phyloP scores from a whole-genome alignment of 23 red algal genomes.

The Gracilaria vermiculophylla region DNA sequence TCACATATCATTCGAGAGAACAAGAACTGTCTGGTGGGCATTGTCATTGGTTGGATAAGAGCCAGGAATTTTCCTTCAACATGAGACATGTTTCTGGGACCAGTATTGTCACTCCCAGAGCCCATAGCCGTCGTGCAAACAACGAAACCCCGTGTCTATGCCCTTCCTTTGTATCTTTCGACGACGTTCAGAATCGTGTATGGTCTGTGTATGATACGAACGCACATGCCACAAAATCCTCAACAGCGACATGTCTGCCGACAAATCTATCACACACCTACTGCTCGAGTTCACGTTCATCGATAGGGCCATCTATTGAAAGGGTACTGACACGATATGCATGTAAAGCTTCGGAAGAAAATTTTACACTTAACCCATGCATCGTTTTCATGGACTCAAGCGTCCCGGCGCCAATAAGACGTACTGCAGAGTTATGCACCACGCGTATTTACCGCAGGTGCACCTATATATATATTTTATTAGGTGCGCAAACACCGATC shows the following conservation, averaged over 20 bases:
- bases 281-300: not conserved
- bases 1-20: slow-evolving; percentile 27
- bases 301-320: not conserved
- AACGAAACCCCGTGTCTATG: not conserved
- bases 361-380: not conserved
- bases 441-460: not conserved
- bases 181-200: too few relatives aligned
- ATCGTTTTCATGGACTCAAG: not conserved
- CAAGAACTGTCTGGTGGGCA: slow-evolving; percentile 1
- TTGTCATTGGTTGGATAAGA: slow-evolving; percentile 25
- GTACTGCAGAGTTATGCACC: not conserved
- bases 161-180: not conserved
- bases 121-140: not conserved
- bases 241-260: not conserved
- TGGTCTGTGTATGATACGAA: too few relatives aligned
- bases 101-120: not conserved
- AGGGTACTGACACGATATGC: not conserved
- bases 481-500: not conserved
- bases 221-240: not conserved
- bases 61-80: slow-evolving; percentile 15
- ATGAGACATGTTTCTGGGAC: not conserved
- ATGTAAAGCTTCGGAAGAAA: not conserved
- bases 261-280: not conserved
- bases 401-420: slow-evolving; percentile 1
- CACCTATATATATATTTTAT: not conserved